phyloP scores from a whole-genome alignment of 768 basidiomycete species.

The Tricholoma bakamatsutake region DNA sequence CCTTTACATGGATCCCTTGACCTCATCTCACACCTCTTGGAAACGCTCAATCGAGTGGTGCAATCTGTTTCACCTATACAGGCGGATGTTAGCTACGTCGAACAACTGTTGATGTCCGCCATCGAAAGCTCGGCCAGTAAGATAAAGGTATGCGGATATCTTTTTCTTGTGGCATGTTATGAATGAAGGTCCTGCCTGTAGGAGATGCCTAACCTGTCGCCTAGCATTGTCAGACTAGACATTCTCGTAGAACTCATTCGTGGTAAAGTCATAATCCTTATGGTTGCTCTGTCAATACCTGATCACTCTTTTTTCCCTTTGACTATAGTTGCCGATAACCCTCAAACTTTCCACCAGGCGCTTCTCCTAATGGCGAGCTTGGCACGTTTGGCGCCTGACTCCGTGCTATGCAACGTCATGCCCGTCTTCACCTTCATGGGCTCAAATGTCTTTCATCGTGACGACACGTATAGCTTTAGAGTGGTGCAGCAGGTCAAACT shows the following conservation, averaged over 20 bases:
- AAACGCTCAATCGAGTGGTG: constrained; percentile 61
- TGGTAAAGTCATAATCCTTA: constrained; percentile 35
- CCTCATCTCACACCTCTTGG: constrained; percentile 65
- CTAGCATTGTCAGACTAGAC: constrained; percentile 68
- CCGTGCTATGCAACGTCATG: constrained; percentile 92
- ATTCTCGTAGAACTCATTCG: constrained; percentile 84
- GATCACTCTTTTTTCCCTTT: neutral
- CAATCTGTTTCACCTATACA: constrained; percentile 47
- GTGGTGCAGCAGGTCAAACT: constrained; percentile 81
- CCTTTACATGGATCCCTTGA: constrained; percentile 64
- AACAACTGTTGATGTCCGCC: constrained; percentile 81
- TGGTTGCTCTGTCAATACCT: neutral
- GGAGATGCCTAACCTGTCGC: constrained; percentile 47
- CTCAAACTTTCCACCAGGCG: constrained; percentile 92
- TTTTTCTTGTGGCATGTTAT: neutral
- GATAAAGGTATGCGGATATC: constrained; percentile 39
- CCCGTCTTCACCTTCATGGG: constrained; percentile 99
- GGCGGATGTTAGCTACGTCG: constrained; percentile 70
- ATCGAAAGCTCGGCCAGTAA: constrained; percentile 60
- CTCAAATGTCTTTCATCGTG: constrained; percentile 94
- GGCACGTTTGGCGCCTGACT: constrained; percentile 80
- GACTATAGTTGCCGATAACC: constrained; percentile 72
- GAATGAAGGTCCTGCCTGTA: constrained; percentile 17
- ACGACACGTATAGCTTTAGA: constrained; percentile 91
- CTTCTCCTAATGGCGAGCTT: constrained; percentile 81